A percentile compares a stretch with the other conserved stretches of the same genome.
Evolutionary conservation across 2,329 filamentous ascomycete species (phyloP).

Genomic region (Aspergillus sp.): DNA sequence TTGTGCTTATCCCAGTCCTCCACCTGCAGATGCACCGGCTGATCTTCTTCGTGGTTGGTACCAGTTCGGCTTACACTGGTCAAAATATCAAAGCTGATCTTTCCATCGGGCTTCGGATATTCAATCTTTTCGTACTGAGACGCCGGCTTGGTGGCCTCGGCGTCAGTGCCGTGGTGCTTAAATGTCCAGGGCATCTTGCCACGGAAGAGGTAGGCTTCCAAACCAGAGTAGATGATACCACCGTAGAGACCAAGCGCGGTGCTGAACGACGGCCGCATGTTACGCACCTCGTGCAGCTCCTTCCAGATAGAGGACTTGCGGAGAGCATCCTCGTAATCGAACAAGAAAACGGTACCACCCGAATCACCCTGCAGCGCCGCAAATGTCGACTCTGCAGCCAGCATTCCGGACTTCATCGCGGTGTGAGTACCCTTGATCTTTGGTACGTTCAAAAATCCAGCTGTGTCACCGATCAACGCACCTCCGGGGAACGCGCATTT

Average conservation of each 20-base stretch:
- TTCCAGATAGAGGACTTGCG: conserved; percentile 87
- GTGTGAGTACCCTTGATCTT: conserved; percentile 99
- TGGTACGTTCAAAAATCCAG: conserved; percentile 93
- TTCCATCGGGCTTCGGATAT: conserved; percentile 93
- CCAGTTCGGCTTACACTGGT: conserved; percentile 93
- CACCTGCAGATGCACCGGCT: conserved; percentile 93
- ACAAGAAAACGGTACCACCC: conserved; percentile 77
- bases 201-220: conserved; percentile 83
- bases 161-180: conserved; percentile 74
- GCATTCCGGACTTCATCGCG: conserved; percentile 95
- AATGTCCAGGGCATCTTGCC: conserved; percentile 89
- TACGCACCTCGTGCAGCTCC: conserved; percentile 90
- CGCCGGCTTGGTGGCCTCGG: conserved; percentile 73
- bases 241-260: conserved; percentile 81
- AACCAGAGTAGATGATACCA: conserved; percentile 84
- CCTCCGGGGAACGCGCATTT: conserved; percentile 96
- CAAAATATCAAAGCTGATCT: conserved; percentile 92
- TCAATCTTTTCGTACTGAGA: conserved; percentile 82
- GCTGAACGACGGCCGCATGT: conserved; percentile 96
- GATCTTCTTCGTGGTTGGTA: conserved; percentile 98
- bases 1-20: conserved; percentile 92
- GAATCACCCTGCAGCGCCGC: conserved; percentile 59
- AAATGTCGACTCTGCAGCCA: conserved; percentile 88
- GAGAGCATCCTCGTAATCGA: conserved; percentile 86
- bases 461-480: conserved; percentile 91